Conservation (phyloP, 2,329 filamentous ascomycete genomes). For the Macrophomina tecta region DNA sequence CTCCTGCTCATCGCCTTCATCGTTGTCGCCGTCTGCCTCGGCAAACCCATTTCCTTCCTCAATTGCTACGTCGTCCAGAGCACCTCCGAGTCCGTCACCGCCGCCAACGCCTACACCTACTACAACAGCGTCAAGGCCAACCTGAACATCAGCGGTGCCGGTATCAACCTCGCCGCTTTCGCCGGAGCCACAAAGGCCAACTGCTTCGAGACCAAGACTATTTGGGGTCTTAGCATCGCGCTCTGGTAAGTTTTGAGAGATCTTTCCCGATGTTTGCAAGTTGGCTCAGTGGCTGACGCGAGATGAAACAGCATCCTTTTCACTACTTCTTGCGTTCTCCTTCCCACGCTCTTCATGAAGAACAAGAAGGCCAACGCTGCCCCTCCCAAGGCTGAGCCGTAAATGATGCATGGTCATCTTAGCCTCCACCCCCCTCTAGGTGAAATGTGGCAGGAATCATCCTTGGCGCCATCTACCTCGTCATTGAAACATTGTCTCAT, state of each 20-base stretch:
- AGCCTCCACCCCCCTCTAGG: too few species aligned
- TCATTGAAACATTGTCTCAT: slow-evolving; percentile 9
- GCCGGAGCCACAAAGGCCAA: slow-evolving; percentile 67
- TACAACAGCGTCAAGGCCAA: slow-evolving; percentile 59
- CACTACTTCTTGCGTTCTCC: slow-evolving; percentile 50
- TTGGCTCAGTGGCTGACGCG: slow-evolving; percentile 29
- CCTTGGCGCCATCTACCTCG: background rate
- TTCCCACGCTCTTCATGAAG: slow-evolving; percentile 58
- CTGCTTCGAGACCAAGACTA: slow-evolving; percentile 83
- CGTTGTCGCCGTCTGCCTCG: slow-evolving; percentile 77
- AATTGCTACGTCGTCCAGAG: slow-evolving; percentile 68
- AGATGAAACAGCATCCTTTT: slow-evolving; percentile 49
- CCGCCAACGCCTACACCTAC: slow-evolving; percentile 59
- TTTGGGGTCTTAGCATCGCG: slow-evolving; percentile 85
- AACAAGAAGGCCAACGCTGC: slow-evolving; percentile 50
- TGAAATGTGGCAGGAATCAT: too few species aligned
- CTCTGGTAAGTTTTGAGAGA: slow-evolving; percentile 63
- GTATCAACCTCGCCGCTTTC: slow-evolving; percentile 59
- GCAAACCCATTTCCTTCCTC: slow-evolving; percentile 79
- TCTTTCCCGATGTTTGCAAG: too few species aligned
- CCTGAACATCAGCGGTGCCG: slow-evolving; percentile 57
- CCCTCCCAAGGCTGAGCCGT: slow-evolving; percentile 38
- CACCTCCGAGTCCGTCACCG: slow-evolving; percentile 42
- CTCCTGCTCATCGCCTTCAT: slow-evolving; percentile 77
- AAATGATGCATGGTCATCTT: background rate